Conservation (phyloP, 768 basidiomycete genomes). For the Tricholoma furcatifolium region DNA sequence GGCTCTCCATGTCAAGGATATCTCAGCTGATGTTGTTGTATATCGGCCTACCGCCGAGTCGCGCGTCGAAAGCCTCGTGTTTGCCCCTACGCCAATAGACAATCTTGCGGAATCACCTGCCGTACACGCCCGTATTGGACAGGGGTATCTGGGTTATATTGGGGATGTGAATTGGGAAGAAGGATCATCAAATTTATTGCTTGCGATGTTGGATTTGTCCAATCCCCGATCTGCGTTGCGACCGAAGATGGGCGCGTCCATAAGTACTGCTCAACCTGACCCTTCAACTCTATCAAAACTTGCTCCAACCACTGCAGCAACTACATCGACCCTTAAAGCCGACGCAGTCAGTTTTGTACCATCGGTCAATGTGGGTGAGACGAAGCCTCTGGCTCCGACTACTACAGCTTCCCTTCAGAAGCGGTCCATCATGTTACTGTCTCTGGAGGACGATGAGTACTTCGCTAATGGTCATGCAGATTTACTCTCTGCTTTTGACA, state of each 20-base stretch:
- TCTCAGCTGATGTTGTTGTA: constrained; percentile 27
- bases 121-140: constrained; percentile 27
- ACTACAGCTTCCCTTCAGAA: constrained; percentile 4
- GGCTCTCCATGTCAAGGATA: constrained; percentile 32
- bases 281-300: not conserved
- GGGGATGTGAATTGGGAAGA: constrained; percentile 33
- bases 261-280: not conserved
- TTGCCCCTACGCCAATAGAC: constrained; percentile 14
- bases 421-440: constrained; percentile 27
- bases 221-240: constrained; percentile 1
- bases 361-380: not conserved
- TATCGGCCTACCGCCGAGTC: constrained; percentile 28
- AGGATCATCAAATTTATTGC: constrained; percentile 23
- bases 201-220: constrained; percentile 33
- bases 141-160: constrained; percentile 37
- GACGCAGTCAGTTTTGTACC: not conserved
- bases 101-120: constrained; percentile 21
- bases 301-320: not conserved
- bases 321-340: not conserved
- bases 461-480: constrained; percentile 13
- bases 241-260: not conserved
- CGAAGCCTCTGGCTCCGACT: not conserved
- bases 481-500: constrained; percentile 20
- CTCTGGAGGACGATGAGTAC: constrained; percentile 14
- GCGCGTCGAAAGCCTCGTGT: constrained; percentile 26